Percentiles rank a stretch among this genome's conserved stretches.
Evolutionary conservation across 768 basidiomycete genomes (phyloP).

Genomic region (Leccinum subgranulosum): DNA sequence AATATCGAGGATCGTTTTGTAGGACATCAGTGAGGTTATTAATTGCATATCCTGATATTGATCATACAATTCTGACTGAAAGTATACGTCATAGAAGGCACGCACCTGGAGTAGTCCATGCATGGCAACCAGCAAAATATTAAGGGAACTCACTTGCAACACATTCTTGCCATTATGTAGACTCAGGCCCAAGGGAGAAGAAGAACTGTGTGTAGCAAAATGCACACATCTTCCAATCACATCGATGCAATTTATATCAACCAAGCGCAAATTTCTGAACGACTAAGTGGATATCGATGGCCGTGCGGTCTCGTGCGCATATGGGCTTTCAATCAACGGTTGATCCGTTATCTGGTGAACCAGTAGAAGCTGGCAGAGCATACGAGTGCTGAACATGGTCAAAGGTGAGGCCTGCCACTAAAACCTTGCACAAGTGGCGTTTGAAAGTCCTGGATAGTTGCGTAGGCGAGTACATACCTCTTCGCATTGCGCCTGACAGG

Average conservation of each 20-base stretch:
- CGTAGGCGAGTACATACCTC: slow-evolving; percentile 9
- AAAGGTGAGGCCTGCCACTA: background rate
- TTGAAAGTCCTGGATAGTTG: background rate
- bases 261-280: background rate
- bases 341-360: background rate
- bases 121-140: background rate
- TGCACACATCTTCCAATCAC: background rate
- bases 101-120: background rate
- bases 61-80: background rate
- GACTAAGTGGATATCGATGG: background rate
- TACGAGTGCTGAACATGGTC: background rate
- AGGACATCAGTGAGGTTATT: background rate
- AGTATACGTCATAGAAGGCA: background rate
- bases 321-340: background rate
- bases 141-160: background rate
- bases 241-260: background rate
- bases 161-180: background rate
- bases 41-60: background rate
- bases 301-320: background rate
- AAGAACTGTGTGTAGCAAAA: background rate
- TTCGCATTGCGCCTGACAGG: background rate
- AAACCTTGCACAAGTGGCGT: slow-evolving; percentile 1
- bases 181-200: background rate
- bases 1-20: background rate
- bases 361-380: background rate